A percentile compares a stretch with the other conserved stretches of the same genome.
Evolutionary conservation across 2,329 filamentous ascomycete genomes (phyloP).

Genomic region (Huntiella bhutanensis): DNA sequence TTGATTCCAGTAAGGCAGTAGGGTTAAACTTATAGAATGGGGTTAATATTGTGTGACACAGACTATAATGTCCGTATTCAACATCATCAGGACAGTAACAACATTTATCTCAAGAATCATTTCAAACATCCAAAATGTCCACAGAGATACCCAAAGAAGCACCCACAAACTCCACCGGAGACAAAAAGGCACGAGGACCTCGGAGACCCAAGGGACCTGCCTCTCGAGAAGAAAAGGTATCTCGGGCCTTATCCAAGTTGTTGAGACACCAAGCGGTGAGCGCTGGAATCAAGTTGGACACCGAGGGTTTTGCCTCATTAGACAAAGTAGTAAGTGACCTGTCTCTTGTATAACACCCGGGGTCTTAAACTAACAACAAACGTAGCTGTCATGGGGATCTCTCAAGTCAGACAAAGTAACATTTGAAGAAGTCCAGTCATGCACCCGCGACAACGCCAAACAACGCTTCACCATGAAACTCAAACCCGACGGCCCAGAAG

Average conservation of each 20-base stretch:
- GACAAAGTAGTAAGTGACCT: constrained; percentile 35
- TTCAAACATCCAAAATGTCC: no score
- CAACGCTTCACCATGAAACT: constrained; percentile 66
- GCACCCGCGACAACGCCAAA: constrained; percentile 66
- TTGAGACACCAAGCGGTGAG: constrained; percentile 37
- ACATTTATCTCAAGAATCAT: no score
- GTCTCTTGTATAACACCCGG: background rate
- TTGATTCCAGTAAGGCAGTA: no score
- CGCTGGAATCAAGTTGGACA: constrained; percentile 37
- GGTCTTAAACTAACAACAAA: background rate
- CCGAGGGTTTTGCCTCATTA: constrained; percentile 38
- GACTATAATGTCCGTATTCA: no score
- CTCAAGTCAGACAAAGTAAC: constrained; percentile 54
- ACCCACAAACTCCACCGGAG: background rate
- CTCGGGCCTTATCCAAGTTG: constrained; percentile 33
- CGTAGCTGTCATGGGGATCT: constrained; percentile 33
- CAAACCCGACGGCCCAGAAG: constrained; percentile 15
- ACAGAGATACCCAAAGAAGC: no score
- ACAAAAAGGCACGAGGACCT: background rate
- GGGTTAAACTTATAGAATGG: no score
- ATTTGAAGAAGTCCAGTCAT: constrained; percentile 49
- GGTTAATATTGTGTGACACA: no score
- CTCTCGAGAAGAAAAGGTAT: constrained; percentile 29
- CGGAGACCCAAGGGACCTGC: constrained; percentile 16
- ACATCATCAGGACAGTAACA: no score